phyloP scores from a whole-genome alignment of 176 grass and related monocot genomes.

The Musa acuminata region DNA sequence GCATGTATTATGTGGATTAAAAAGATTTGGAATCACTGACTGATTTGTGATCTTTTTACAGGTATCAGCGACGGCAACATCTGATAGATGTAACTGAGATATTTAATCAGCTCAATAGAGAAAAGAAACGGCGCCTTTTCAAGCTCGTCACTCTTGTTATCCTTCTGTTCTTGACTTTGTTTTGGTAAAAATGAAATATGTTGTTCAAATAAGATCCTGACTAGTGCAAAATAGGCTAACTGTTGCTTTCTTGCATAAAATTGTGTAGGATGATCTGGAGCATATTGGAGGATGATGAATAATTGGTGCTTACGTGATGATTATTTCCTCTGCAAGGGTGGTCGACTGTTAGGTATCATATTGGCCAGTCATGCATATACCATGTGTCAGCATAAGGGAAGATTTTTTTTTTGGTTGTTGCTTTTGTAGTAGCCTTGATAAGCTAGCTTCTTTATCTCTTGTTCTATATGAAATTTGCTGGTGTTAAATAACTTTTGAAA shows the following conservation, averaged over 20 bases:
- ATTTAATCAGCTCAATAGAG: constrained; percentile 76
- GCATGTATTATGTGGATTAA: too few relatives aligned
- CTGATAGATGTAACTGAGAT: constrained; percentile 98
- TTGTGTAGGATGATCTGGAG: constrained; percentile 88
- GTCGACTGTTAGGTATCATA: too few relatives aligned
- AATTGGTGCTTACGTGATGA: background rate
- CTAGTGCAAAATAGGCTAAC: background rate
- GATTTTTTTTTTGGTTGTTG: too few relatives aligned
- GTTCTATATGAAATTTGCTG: too few relatives aligned
- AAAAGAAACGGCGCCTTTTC: constrained; percentile 82
- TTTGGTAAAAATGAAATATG: constrained; percentile 43
- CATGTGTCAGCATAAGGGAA: too few relatives aligned
- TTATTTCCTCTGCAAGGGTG: too few relatives aligned
- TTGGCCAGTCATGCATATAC: too few relatives aligned
- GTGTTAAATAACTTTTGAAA: too few relatives aligned
- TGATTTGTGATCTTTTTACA: constrained; percentile 19
- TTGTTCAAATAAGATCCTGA: constrained; percentile 1
- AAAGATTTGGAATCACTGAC: background rate
- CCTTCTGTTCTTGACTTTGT: constrained; percentile 78
- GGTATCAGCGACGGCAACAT: constrained; percentile 67
- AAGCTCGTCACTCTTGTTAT: constrained; percentile 67
- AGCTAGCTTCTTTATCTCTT: too few relatives aligned
- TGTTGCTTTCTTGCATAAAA: constrained; percentile 4
- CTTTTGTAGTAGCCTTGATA: too few relatives aligned
- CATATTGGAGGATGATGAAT: constrained; percentile 72